Conservation (phyloP, 2,329 filamentous ascomycete genomes). For the Alternaria longipes region DNA sequence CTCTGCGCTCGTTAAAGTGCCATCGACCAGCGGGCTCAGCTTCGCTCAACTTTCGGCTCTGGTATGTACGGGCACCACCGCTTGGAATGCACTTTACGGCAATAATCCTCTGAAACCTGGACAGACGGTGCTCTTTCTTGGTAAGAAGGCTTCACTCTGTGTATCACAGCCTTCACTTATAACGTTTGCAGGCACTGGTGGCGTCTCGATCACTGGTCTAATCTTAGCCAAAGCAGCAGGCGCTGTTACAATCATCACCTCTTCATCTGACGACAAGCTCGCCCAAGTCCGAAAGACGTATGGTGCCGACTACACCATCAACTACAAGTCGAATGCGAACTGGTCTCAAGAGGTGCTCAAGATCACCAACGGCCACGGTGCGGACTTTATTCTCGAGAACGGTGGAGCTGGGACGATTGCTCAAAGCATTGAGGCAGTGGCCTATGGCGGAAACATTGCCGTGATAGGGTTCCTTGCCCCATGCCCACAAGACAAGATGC, state of each 20-base stretch:
- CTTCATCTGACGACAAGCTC: conserved; percentile 62
- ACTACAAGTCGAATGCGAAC: conserved; percentile 58
- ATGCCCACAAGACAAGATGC: conserved; percentile 38
- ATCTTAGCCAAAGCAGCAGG: conserved; percentile 52
- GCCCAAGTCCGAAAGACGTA: conserved; percentile 50
- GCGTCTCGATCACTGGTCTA: conserved; percentile 47
- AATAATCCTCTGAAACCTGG: conserved; percentile 19
- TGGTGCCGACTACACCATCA: conserved; percentile 59
- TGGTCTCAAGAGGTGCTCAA: conserved; percentile 58
- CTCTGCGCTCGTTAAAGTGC: conserved; percentile 18
- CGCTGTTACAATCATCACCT: conserved; percentile 59
- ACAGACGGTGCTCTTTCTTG: conserved; percentile 23
- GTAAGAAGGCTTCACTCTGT: conserved; percentile 3
- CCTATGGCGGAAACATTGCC: conserved; percentile 57
- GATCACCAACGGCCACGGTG: conserved; percentile 57
- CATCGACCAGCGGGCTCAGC: conserved; percentile 4
- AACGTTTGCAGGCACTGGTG: conserved; percentile 46
- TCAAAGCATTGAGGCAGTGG: conserved; percentile 58
- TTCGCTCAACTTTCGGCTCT: conserved; percentile 16
- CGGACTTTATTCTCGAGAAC: conserved; percentile 55
- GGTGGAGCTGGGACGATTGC: conserved; percentile 49
- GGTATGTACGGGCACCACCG: conserved; percentile 27
- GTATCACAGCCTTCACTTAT: neutral
- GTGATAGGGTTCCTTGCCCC: conserved; percentile 55
- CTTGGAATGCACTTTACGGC: conserved; percentile 28